Percentiles rank a stretch among this genome's conserved stretches.
Conservation (phyloP, 176 grass and related monocot species). For the Aegilops bicornis region DNA sequence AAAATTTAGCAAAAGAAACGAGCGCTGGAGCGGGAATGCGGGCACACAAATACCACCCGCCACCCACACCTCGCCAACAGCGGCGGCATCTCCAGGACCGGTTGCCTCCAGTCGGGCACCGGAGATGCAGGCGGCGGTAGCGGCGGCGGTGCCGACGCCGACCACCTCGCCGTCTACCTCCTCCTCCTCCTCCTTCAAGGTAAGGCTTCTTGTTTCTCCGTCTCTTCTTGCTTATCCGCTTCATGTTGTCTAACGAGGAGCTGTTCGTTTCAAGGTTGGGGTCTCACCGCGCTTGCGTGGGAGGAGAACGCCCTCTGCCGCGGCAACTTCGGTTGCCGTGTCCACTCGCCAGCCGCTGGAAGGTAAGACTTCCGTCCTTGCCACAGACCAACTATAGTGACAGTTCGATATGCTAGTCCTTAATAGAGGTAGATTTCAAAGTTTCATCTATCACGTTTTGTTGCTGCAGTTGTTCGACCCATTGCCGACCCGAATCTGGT, state of each 20-base stretch:
- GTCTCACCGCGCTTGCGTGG: slow-evolving; percentile 8
- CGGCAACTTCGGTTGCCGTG: slow-evolving; percentile 1
- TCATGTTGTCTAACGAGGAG: background rate
- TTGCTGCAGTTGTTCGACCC: slow-evolving; percentile 50
- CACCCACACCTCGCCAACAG: background rate
- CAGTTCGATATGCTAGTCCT: background rate
- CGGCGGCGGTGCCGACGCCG: background rate
- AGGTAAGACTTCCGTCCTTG: slow-evolving; percentile 7
- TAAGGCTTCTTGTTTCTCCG: background rate
- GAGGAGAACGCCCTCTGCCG: slow-evolving; percentile 13
- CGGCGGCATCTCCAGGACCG: slow-evolving; percentile 25
- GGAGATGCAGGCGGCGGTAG: slow-evolving; percentile 22
- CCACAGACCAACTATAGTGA: background rate
- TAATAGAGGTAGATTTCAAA: background rate
- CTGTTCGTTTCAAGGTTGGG: background rate
- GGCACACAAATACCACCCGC: slow-evolving; percentile 1
- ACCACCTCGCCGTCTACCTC: background rate
- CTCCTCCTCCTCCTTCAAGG: slow-evolving; percentile 28
- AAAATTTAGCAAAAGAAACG: slow-evolving; percentile 11
- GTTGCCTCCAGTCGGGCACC: slow-evolving; percentile 22
- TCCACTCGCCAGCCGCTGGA: background rate
- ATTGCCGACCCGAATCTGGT: slow-evolving; percentile 37
- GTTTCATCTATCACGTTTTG: background rate
- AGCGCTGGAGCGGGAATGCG: background rate
- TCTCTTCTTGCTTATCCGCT: background rate